Base-by-base conservation (phyloP, 495 filamentous ascomycete species). In the Penicillium daleae region DNA sequence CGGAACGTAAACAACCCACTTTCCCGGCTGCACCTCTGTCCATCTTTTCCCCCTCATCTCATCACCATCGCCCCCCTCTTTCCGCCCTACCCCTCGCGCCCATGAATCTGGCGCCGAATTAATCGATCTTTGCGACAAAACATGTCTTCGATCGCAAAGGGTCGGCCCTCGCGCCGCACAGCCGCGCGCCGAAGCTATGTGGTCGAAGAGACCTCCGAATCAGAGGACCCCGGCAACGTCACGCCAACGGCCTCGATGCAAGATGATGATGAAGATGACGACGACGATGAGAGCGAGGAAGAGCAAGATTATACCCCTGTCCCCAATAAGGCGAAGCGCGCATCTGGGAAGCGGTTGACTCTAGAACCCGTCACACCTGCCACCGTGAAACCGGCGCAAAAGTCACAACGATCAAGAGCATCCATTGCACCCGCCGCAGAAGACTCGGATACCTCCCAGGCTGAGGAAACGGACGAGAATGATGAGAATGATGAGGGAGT, bases 231-330 rank as follows among this genome's bases (percentile, higher is more conserved):
- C 40, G 80, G 86, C 63, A 85, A 85, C 65, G 79, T 84, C 22
- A 82, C 79, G 50, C 79, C 79, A 44, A 80, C 78, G 26, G 69
- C 71, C 13, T 75, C 76, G 40, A 67, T 75, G 49, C 68, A 71
- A 51, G 70, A 78, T 19, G 80, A 76, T 56, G 82, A 81, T 56
- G 77, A 84, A 19, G 69, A 78, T 19, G 80, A 76, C 58, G 82
- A 81, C 57, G 77, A 84, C 17, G 79, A 87, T 4, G 84, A 88
- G 27, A 86, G 89, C n/a, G 87, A 86, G 50, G 81, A 80, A 56
- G 77, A 82, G 40, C 89, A 93, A 42, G 91, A 94, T 24, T 95
- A 91, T 64, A 91, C 90, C 17, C 92, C 91, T 8, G 90, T 88
- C 17, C 87, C 91, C 48, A 69, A 74, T 40, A 78, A 77, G 46